Percentiles rank a stretch among this genome's conserved stretches.
phyloP scores from a whole-genome alignment of 139 green algal species.

The Edaphochlamys debaryana region DNA sequence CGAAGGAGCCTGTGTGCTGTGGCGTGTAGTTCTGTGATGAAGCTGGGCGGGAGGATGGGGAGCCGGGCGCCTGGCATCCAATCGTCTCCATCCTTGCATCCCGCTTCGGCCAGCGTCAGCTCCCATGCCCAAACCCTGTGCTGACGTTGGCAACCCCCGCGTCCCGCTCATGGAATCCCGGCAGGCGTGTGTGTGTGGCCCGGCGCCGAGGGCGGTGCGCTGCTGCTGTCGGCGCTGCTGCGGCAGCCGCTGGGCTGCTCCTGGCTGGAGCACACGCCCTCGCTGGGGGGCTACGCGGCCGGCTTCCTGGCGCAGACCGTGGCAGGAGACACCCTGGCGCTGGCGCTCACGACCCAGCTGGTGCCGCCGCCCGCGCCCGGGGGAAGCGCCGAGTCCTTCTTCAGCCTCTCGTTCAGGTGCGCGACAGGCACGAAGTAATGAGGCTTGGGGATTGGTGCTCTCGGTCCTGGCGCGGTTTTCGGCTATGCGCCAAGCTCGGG shows the following conservation, averaged over 20 bases:
- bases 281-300: conserved; percentile 29
- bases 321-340: conserved; percentile 23
- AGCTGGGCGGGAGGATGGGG: no score
- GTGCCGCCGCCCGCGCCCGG: conserved; percentile 29
- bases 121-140: no score
- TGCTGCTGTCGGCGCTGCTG: conserved; percentile 61
- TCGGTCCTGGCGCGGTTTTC: no score
- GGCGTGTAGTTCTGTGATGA: no score
- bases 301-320: conserved; percentile 36
- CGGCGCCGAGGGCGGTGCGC: conserved; percentile 58
- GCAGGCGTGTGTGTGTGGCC: conserved; percentile 52
- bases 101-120: no score
- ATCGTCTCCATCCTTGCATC: no score
- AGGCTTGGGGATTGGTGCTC: no score
- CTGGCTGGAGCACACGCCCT: conserved; percentile 50
- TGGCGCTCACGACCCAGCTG: conserved; percentile 46
- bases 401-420: conserved; percentile 13
- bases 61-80: no score
- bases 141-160: no score
- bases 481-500: no score
- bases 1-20: no score
- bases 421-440: background rate
- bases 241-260: conserved; percentile 51
- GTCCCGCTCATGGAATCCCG: no score
- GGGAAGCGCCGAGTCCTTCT: background rate